Conservation (phyloP, 108 stramenopile genomes). For the Chaetoceros muelleri region DNA sequence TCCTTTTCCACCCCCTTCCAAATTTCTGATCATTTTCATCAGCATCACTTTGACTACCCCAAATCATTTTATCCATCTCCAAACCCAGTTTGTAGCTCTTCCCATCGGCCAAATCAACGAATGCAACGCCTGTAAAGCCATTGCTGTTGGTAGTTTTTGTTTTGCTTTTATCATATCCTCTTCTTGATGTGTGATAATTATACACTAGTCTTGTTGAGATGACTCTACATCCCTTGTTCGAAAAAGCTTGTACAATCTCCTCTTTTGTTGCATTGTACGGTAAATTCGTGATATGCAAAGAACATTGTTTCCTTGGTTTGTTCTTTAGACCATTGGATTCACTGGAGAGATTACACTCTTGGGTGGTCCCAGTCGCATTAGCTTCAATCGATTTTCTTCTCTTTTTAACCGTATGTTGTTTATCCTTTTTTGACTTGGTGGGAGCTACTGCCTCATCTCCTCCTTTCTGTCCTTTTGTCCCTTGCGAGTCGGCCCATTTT, state of each 20-base stretch:
- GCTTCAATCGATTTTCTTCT: constrained; percentile 10
- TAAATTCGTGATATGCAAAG: constrained; percentile 67
- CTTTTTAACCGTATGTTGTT: not conserved
- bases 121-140: constrained; percentile 74
- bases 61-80: not conserved
- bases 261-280: constrained; percentile 51
- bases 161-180: not conserved
- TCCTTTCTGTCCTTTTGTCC: constrained; percentile 5
- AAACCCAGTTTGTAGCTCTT: constrained; percentile 42
- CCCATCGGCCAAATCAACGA: constrained; percentile 57
- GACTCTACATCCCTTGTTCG: constrained; percentile 42
- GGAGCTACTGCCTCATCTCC: not conserved
- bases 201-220: constrained; percentile 69
- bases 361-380: too few relatives aligned
- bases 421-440: not conserved
- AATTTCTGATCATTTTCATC: not conserved
- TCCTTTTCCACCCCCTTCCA: not conserved
- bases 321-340: too few relatives aligned
- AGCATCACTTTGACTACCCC: not conserved
- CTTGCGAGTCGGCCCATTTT: constrained; percentile 31
- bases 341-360: too few relatives aligned
- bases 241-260: constrained; percentile 48
- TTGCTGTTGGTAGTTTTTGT: constrained; percentile 22
- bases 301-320: too few relatives aligned
- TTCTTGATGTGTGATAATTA: constrained; percentile 29